These are phyloP conservation scores for Claviceps arundinis DNA, from an alignment of 2,329 filamentous ascomycete species.

Conservation along the genomic window DNA sequence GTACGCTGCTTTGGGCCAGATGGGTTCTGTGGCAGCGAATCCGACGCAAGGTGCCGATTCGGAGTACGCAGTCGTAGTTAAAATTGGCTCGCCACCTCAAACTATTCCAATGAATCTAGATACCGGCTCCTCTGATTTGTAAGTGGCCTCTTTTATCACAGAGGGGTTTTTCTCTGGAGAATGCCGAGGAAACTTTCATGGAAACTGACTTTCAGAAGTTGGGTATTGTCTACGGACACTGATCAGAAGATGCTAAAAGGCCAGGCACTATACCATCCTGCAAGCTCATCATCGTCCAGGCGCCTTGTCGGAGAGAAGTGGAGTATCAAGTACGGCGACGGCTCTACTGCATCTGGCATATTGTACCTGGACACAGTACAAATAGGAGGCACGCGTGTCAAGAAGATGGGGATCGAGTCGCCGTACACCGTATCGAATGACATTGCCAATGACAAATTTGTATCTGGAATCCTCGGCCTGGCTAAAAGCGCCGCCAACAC, in stretches of 20 bases:
- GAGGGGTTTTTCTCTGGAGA: neutral
- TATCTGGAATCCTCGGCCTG: constrained; percentile 24
- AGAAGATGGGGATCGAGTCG: constrained; percentile 51
- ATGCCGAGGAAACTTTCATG: neutral
- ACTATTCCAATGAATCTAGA: constrained; percentile 56
- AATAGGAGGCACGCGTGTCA: constrained; percentile 45
- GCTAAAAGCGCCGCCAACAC: constrained; percentile 20
- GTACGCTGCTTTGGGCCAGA: constrained; percentile 8
- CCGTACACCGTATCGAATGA: constrained; percentile 41
- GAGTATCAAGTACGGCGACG: constrained; percentile 53
- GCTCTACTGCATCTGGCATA: constrained; percentile 45
- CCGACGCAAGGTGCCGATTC: constrained; percentile 29
- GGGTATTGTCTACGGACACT: constrained; percentile 53
- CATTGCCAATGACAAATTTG: constrained; percentile 21
- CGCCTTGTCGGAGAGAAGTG: constrained; percentile 32
- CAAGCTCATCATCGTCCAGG: constrained; percentile 27
- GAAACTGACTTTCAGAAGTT: constrained; percentile 27
- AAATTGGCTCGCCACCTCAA: constrained; percentile 43
- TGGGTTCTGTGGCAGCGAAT: constrained; percentile 14
- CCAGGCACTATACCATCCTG: constrained; percentile 44
- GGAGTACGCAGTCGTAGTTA: constrained; percentile 49
- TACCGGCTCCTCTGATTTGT: constrained; percentile 42
- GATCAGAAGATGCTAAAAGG: constrained; percentile 30
- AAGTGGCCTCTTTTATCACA: constrained; percentile 6
- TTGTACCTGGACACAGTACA: constrained; percentile 54